phyloP scores from a whole-genome alignment of 1,284 basidiomycete genomes.

The Cutaneotrichosporon sp. region DNA sequence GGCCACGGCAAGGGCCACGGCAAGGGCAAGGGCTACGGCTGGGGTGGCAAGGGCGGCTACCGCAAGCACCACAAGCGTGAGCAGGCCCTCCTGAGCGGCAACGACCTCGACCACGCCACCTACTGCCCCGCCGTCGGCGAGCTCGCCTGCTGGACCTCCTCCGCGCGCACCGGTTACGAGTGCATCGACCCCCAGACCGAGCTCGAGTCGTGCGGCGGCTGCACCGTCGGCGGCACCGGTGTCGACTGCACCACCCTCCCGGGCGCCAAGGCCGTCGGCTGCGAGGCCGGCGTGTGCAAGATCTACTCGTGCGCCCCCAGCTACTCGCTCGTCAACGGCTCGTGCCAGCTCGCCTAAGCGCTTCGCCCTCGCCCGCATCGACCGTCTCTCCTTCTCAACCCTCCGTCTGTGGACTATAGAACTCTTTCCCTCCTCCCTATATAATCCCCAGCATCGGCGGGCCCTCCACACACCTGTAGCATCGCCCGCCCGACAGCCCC shows the following conservation, averaged over 20 bases:
- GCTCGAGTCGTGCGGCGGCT: constrained; percentile 67
- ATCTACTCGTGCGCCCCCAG: constrained; percentile 65
- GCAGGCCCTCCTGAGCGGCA: constrained; percentile 29
- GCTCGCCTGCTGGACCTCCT: constrained; percentile 40
- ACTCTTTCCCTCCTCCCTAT: constrained; percentile 9
- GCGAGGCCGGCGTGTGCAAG: constrained; percentile 63
- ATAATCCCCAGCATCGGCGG: constrained; percentile 9
- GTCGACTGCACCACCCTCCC: constrained; percentile 68
- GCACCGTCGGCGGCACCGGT: constrained; percentile 63
- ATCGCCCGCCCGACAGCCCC: neutral
- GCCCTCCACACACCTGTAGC: neutral
- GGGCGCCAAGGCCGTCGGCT: constrained; percentile 68
- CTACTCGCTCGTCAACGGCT: constrained; percentile 57
- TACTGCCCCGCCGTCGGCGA: constrained; percentile 41
- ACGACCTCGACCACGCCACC: constrained; percentile 37
- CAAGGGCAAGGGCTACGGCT: neutral
- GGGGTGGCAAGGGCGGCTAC: neutral
- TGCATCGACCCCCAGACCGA: constrained; percentile 53
- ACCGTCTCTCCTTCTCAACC: neutral
- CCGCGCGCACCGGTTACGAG: constrained; percentile 36
- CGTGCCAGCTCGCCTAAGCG: constrained; percentile 60
- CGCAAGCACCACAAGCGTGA: constrained; percentile 27
- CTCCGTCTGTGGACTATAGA: constrained; percentile 8
- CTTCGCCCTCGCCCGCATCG: neutral
- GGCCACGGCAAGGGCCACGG: no score